Evolutionary conservation across 139 green algal genomes (phyloP).

Genomic region (Closterium sp.): DNA sequence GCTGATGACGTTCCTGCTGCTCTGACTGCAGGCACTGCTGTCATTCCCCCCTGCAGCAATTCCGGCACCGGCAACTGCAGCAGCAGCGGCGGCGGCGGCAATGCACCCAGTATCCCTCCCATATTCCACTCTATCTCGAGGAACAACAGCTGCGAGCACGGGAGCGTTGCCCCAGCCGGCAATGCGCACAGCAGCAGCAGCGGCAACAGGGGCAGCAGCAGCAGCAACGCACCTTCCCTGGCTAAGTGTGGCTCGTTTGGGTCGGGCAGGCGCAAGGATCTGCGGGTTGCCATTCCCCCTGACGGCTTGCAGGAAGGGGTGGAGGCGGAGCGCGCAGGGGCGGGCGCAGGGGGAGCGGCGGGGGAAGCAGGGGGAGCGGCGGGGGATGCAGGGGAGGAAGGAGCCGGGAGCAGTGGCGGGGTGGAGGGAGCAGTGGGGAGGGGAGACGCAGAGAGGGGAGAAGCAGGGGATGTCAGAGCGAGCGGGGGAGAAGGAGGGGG

Average conservation of each 20-base stretch:
- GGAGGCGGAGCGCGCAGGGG: background rate
- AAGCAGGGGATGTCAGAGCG: too few relatives aligned
- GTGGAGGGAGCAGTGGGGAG: background rate
- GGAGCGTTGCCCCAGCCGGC: too few relatives aligned
- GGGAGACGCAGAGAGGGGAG: background rate
- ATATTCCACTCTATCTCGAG: background rate
- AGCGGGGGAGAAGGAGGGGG: background rate
- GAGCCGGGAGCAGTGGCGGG: background rate
- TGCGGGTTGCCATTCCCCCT: background rate
- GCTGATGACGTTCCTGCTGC: too few relatives aligned
- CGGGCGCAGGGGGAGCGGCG: too few relatives aligned
- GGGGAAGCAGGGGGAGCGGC: too few relatives aligned
- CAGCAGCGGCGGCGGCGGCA: background rate
- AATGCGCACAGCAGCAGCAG: background rate
- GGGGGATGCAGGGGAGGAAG: too few relatives aligned
- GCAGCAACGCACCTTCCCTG: background rate
- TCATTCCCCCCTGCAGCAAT: background rate
- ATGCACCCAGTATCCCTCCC: background rate
- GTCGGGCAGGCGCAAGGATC: background rate
- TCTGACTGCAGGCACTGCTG: too few relatives aligned
- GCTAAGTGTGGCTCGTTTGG: background rate
- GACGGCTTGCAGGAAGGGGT: background rate
- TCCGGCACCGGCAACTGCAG: background rate
- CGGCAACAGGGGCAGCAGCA: background rate
- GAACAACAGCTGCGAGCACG: background rate